Evolutionary conservation across 768 basidiomycete genomes (phyloP), one percentile per base, ranked within the genome.

Genomic region (Lentinula sp.): DNA sequence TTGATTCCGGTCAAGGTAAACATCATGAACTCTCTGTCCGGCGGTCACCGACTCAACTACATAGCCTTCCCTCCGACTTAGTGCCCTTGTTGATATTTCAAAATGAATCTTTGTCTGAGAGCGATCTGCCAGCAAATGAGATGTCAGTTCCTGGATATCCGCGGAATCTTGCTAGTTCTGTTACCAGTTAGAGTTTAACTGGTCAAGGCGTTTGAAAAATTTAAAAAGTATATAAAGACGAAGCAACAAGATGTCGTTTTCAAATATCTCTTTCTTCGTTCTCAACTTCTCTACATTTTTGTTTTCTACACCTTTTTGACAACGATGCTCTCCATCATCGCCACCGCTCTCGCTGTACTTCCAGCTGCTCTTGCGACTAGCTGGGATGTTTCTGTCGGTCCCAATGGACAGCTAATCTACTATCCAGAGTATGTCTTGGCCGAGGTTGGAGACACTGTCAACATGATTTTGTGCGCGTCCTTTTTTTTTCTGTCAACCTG

Each of bases 401-500:
- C 73, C 7, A 65, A 65, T 52, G 72, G 73, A 4, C 65, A 65
- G 13, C 63, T 77, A 15, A 62, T 59, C 0, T 80, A 69, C 57
- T 61, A 70, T 40, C 78, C 78, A 0, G 66, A 70, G 23, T 74
- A 62, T 53, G 67, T 80, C 15, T 75, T 64, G 52, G 83, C 83
- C 6, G 66, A 69, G 13, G 59, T 70, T 8, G 81, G 82, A 2
- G 83, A 85, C 62, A 70, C 67, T 0, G 72, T 85, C 15, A 69
- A 72, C 48, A 84, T 85, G 64, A 72, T 67, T 34, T 84, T 84
- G 79, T 76, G 66, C 64, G 80, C 32, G 8, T 5, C 75, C 65
- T 64, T 67, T 56, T 74, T 74, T 70, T 60, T 49, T 45, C 42
- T 21, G 15, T 28, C 3, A 23, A 16, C 84, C n/a, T 69, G 71